A percentile compares a stretch with the other conserved stretches of the same genome.
Evolutionary conservation across 1,284 basidiomycete genomes (phyloP).

Genomic region (Apiotrichum akiyoshidainum): DNA sequence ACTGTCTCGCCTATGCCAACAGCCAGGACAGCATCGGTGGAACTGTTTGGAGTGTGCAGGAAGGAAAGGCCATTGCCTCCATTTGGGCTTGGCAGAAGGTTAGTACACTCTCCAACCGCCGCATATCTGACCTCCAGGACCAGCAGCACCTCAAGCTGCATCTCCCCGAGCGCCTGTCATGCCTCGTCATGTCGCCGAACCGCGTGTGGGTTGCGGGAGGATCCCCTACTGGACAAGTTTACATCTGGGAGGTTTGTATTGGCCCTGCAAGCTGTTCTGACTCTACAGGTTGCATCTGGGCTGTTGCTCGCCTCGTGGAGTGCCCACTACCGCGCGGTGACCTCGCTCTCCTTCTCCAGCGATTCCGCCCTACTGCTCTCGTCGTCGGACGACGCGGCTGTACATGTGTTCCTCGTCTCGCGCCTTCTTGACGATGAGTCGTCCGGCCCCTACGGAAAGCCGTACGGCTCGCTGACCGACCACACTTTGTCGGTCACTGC

Average conservation of each 20-base stretch:
- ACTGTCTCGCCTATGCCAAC: conserved; percentile 39
- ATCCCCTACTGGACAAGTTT: conserved; percentile 80
- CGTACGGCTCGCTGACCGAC: conserved; percentile 78
- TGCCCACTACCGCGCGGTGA: conserved; percentile 88
- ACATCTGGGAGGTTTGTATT: conserved; percentile 83
- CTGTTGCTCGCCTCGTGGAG: conserved; percentile 86
- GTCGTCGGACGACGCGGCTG: conserved; percentile 82
- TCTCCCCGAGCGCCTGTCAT: conserved; percentile 80
- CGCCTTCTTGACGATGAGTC: conserved; percentile 32
- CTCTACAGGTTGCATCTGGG: conserved; percentile 73
- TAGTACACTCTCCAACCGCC: not conserved
- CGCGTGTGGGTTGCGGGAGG: conserved; percentile 82
- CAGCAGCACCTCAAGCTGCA: conserved; percentile 82
- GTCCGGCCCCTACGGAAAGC: conserved; percentile 48
- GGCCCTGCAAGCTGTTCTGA: conserved; percentile 1
- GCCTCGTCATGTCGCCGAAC: conserved; percentile 68
- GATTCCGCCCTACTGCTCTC: conserved; percentile 78
- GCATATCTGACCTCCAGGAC: conserved; percentile 58
- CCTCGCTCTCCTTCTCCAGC: conserved; percentile 73
- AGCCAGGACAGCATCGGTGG: conserved; percentile 46
- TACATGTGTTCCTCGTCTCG: conserved; percentile 83
- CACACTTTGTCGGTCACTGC: conserved; percentile 87
- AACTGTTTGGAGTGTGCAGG: conserved; percentile 49
- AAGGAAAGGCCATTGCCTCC: conserved; percentile 49
- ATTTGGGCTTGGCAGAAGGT: conserved; percentile 55